Conservation (phyloP, 208 protist genomes). For the Endotrypanum monterogeii region DNA sequence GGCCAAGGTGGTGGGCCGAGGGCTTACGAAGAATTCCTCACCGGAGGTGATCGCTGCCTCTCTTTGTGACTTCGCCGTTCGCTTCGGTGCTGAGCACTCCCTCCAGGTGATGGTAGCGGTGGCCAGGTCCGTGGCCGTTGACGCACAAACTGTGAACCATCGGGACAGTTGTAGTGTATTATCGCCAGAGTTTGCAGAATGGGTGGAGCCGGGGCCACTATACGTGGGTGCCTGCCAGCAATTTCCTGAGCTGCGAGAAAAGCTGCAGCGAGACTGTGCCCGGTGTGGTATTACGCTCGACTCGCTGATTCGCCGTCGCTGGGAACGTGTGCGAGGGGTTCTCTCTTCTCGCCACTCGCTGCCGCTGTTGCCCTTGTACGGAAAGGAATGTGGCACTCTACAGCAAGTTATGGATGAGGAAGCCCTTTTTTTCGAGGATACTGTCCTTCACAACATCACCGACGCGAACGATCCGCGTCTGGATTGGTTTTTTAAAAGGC, state of each 20-base stretch:
- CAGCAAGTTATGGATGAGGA: slow-evolving; percentile 86
- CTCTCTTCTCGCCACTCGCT: slow-evolving; percentile 51
- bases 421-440: slow-evolving; percentile 56
- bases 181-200: slow-evolving; percentile 38
- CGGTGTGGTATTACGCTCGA: slow-evolving; percentile 52
- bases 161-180: background rate
- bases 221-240: slow-evolving; percentile 63
- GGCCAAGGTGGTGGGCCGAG: slow-evolving; percentile 60
- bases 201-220: slow-evolving; percentile 68
- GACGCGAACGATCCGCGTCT: slow-evolving; percentile 16
- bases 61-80: slow-evolving; percentile 80
- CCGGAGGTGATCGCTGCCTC: slow-evolving; percentile 61
- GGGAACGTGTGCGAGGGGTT: slow-evolving; percentile 51
- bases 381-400: slow-evolving; percentile 62
- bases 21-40: slow-evolving; percentile 33
- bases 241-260: slow-evolving; percentile 34
- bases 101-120: slow-evolving; percentile 80
- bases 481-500: slow-evolving; percentile 9
- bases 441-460: slow-evolving; percentile 12
- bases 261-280: slow-evolving; percentile 59
- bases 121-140: slow-evolving; percentile 11
- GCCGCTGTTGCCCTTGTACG: slow-evolving; percentile 52
- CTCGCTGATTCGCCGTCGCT: slow-evolving; percentile 61
- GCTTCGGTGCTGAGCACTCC: slow-evolving; percentile 70
- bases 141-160: background rate